These are phyloP conservation scores for Teunomyces panamensis DNA, from an alignment of 805 yeast species.

Conservation along the genomic window DNA sequence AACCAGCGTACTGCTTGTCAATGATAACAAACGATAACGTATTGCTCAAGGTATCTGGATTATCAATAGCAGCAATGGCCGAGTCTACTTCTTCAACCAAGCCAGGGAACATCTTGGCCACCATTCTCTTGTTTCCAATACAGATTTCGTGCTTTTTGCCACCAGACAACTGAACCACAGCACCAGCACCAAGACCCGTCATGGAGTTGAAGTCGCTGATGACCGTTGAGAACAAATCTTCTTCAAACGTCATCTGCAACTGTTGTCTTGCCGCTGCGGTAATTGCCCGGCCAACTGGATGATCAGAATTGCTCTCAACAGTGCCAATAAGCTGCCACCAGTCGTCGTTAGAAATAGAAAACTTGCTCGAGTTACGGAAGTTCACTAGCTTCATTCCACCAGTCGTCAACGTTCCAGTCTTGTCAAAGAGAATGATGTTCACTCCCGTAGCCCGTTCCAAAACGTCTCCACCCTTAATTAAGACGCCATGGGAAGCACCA, in stretches of 20 bases:
- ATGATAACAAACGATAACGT: slow-evolving; percentile 59
- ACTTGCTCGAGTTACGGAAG: slow-evolving; percentile 17
- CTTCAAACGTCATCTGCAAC: slow-evolving; percentile 29
- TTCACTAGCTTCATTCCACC: slow-evolving; percentile 63
- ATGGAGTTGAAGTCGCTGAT: slow-evolving; percentile 34
- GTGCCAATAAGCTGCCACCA: slow-evolving; percentile 57
- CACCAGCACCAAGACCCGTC: slow-evolving; percentile 48
- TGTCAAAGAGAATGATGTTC: slow-evolving; percentile 77
- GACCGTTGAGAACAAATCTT: slow-evolving; percentile 27
- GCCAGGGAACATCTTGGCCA: slow-evolving; percentile 23
- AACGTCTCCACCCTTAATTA: slow-evolving; percentile 90
- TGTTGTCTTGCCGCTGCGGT: slow-evolving; percentile 30
- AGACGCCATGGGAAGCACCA: slow-evolving; percentile 85
- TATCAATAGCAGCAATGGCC: slow-evolving; percentile 6
- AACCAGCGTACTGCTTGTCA: slow-evolving; percentile 59
- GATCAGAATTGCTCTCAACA: slow-evolving; percentile 73
- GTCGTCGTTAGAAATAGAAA: slow-evolving; percentile 15
- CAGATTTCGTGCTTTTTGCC: slow-evolving; percentile 26
- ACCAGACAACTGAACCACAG: slow-evolving; percentile 31
- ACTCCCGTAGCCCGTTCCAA: slow-evolving; percentile 70
- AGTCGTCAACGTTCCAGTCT: slow-evolving; percentile 91
- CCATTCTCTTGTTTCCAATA: slow-evolving; percentile 53
- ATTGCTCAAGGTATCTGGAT: slow-evolving; percentile 21
- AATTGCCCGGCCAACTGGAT: slow-evolving; percentile 82
- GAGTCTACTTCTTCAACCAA: slow-evolving; percentile 11